Percentiles rank a stretch among this genome's conserved stretches.
Conservation (phyloP, 2,329 filamentous ascomycete genomes). For the Macrophomina tecta region DNA sequence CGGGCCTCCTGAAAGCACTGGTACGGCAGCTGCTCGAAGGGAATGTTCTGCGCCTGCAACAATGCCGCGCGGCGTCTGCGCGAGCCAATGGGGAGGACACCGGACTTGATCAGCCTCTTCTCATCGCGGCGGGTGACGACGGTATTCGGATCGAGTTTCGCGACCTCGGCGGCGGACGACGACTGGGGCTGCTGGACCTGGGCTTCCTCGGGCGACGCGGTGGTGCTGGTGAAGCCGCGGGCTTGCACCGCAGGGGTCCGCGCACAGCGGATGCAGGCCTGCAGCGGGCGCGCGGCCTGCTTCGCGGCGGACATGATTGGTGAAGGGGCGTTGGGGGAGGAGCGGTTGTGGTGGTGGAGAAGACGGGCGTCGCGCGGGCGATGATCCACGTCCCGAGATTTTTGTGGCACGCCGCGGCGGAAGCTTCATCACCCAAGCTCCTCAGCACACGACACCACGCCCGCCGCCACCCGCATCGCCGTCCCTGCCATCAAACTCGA, state of each 20-base stretch:
- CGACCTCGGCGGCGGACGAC: slow-evolving; percentile 27
- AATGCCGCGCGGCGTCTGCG: slow-evolving; percentile 72
- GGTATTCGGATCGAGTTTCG: slow-evolving; percentile 68
- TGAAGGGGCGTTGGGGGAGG: slow-evolving; percentile 27
- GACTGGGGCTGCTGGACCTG: slow-evolving; percentile 40
- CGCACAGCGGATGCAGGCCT: slow-evolving; percentile 36
- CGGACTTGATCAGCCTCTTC: slow-evolving; percentile 69
- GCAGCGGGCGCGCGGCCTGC: slow-evolving; percentile 42
- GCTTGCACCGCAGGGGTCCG: not conserved
- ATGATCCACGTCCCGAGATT: slow-evolving; percentile 24
- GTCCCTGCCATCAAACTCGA: not conserved
- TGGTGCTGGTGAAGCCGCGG: slow-evolving; percentile 56
- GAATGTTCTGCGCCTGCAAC: slow-evolving; percentile 68
- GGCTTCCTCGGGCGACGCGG: slow-evolving; percentile 50
- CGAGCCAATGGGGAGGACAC: slow-evolving; percentile 78
- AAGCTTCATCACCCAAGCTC: slow-evolving; percentile 20
- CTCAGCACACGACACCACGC: not conserved
- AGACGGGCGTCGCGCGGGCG: slow-evolving; percentile 9
- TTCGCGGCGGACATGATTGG: slow-evolving; percentile 43
- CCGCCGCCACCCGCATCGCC: not conserved
- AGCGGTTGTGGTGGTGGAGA: slow-evolving; percentile 27
- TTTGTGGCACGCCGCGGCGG: slow-evolving; percentile 18
- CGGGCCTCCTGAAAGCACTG: slow-evolving; percentile 98
- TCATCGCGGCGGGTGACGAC: slow-evolving; percentile 70
- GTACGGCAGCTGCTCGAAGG: slow-evolving; percentile 93